Percentiles rank a stretch among this genome's conserved stretches.
These are phyloP conservation scores for Coemansia sp. DNA, from an alignment of 192 early-diverging fungal genomes.

Conservation along the genomic window DNA sequence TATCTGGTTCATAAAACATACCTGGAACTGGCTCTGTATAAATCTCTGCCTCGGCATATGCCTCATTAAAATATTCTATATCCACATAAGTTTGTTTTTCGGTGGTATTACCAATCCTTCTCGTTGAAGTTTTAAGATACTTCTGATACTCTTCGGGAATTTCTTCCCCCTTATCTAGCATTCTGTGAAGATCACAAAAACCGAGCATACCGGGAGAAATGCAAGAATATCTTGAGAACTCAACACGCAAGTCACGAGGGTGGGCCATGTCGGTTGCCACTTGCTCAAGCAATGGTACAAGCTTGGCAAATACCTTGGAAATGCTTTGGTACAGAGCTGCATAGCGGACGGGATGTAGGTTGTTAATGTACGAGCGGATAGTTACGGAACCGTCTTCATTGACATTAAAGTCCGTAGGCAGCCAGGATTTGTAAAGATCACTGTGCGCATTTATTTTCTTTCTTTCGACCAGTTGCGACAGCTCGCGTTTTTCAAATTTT, in stretches of 20 bases:
- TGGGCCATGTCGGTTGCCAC: slow-evolving; percentile 17
- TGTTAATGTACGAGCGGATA: slow-evolving; percentile 67
- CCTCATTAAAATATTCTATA: neutral
- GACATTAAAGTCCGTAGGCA: slow-evolving; percentile 60
- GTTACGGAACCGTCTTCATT: slow-evolving; percentile 31
- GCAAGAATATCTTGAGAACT: neutral
- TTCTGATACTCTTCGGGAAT: neutral
- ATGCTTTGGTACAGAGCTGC: slow-evolving; percentile 51
- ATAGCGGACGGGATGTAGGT: slow-evolving; percentile 52
- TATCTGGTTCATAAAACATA: too few relatives aligned
- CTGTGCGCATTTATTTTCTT: neutral
- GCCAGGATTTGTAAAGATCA: slow-evolving; percentile 31
- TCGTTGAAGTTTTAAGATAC: neutral
- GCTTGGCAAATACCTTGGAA: slow-evolving; percentile 33
- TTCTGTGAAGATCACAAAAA: neutral
- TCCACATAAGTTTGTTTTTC: neutral
- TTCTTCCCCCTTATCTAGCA: neutral
- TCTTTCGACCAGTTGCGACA: neutral
- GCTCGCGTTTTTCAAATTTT: neutral
- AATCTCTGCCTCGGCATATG: neutral
- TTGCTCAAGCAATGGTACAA: slow-evolving; percentile 62
- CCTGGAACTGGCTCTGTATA: slow-evolving; percentile 24
- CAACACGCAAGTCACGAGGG: neutral
- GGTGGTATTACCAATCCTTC: too few relatives aligned
- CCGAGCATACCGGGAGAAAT: neutral